Base-by-base conservation (phyloP, 257 asterid genomes). In the Cruciata laevipes region DNA sequence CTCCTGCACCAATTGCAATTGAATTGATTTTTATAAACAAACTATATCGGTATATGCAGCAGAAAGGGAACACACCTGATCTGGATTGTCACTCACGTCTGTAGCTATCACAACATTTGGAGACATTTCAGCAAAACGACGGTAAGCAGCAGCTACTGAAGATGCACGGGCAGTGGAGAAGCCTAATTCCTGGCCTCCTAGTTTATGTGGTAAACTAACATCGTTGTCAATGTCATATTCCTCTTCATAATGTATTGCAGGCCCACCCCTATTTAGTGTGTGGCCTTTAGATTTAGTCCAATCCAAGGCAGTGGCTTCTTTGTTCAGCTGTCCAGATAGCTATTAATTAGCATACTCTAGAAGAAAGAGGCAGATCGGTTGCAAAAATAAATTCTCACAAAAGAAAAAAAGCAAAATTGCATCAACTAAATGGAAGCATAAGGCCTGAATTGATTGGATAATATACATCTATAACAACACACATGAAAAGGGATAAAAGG, bases 241-340 rank as follows among this genome's bases (percentile, higher is more conserved):
- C 55, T 80, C 87, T 25, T 81, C 95, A 74, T 77, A 61, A 24
- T 74, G 70, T 37, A 69, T 68, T 60, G 76, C 77, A 75, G 61
- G 74, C 60, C 72, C 27, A 49, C 53, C 68, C 72, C 85, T 83
- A 71, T 66, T 83, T 78, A 93, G 74, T 20, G 84, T 80, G 74
- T 90, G 87, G 74, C 96, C 87, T 65, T 76, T 86, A 73, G 96
- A 80, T 75, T 84, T 88, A 66, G 96, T 85, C 97, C 99, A 93
- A 79, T 93, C 96, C 73, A 93, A 85, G 63, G 73, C 58, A 73
- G 83, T 82, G 69, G 97, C 96, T 71, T 93, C 99, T 74, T 85
- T 75, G 75, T 85, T 90, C 49, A 93, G 94, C 99, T 93, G 95
- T n/a, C 68, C 38, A 67, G 67, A 11, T 11, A 56, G 32, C 67